Conservation (phyloP, 208 protist species). For the Wallacemonas sp. region DNA sequence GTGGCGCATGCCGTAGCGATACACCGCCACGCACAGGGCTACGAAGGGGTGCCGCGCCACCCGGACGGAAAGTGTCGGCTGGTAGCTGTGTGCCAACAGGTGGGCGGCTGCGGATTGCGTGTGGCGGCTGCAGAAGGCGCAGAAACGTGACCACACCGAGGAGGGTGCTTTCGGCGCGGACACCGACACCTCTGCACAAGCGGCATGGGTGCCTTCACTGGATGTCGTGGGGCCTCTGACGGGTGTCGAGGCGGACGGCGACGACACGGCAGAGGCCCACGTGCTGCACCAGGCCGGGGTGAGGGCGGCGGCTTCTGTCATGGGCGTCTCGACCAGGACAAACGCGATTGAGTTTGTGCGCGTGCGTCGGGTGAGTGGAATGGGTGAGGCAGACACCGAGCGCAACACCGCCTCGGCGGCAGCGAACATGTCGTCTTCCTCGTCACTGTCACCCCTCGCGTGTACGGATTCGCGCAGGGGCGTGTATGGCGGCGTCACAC, state of each 20-base stretch:
- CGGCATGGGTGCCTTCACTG: too few species aligned
- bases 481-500: too few species aligned
- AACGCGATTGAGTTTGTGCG: background rate
- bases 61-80: background rate
- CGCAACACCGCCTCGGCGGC: background rate
- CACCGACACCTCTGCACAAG: too few species aligned
- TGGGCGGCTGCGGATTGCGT: background rate
- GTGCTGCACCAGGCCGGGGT: background rate
- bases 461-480: too few species aligned
- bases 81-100: background rate
- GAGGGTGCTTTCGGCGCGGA: background rate
- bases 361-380: background rate
- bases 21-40: background rate
- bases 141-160: background rate
- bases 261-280: background rate
- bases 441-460: background rate
- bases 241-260: background rate
- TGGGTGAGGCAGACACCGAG: background rate
- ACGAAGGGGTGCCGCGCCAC: background rate
- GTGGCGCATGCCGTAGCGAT: slow-evolving; percentile 18
- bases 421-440: background rate
- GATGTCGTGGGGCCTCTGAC: too few species aligned
- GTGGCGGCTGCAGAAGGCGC: background rate
- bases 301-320: background rate
- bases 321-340: background rate